Percentiles rank a stretch among this genome's conserved stretches.
Conservation (phyloP, 352 stramenopile species). For the Globisporangium abappressorium region DNA sequence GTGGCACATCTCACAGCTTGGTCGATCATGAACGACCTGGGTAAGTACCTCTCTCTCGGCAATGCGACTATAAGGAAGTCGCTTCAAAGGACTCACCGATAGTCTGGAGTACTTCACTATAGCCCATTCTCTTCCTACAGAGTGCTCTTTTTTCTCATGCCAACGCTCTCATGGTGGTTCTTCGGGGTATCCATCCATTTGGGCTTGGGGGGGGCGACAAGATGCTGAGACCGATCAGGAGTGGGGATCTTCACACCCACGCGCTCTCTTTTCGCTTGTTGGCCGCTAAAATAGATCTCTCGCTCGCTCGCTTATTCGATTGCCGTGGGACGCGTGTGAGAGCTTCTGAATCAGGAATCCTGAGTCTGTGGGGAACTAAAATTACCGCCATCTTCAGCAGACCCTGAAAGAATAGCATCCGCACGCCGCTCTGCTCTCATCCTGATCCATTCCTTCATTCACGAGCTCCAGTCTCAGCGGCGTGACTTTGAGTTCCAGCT, state of each 20-base stretch:
- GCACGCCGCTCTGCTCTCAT: background rate
- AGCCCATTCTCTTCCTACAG: background rate
- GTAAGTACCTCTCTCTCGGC: background rate
- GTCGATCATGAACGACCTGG: background rate
- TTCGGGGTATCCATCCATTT: background rate
- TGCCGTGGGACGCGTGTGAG: background rate
- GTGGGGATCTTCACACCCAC: background rate
- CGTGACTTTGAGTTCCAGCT: conserved; percentile 7
- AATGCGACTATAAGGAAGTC: background rate
- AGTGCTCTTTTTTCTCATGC: background rate
- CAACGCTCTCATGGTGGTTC: background rate
- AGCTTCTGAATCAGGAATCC: background rate
- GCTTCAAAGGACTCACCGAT: too few relatives aligned
- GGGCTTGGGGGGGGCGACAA: background rate
- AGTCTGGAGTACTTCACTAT: background rate
- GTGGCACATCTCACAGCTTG: background rate
- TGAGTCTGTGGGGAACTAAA: background rate
- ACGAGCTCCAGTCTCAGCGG: background rate
- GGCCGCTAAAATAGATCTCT: background rate
- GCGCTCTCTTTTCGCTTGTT: background rate
- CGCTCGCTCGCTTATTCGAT: background rate
- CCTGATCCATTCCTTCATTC: background rate
- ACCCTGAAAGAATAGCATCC: background rate
- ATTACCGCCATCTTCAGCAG: background rate
- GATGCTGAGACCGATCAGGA: background rate